A percentile compares a stretch with the other conserved stretches of the same genome.
Evolutionary conservation across 257 asterid genomes (phyloP).

Genomic region (Agastache rugosa): DNA sequence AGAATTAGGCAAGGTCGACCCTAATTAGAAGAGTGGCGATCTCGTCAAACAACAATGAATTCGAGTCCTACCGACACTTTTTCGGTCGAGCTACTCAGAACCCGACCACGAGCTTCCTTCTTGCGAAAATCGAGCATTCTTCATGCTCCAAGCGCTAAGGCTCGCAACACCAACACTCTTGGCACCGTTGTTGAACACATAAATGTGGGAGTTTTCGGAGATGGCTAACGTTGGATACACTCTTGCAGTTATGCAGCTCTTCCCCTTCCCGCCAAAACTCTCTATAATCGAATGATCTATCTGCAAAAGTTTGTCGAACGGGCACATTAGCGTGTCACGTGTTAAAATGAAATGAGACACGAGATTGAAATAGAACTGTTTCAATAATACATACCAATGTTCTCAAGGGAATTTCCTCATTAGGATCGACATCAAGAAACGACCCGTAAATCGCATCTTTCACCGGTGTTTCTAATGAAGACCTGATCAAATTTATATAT

Average conservation of each 20-base stretch:
- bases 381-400: conserved; percentile 40
- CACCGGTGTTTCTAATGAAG: conserved; percentile 43
- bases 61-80: not conserved
- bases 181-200: conserved; percentile 46
- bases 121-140: conserved; percentile 40
- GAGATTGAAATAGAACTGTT: not conserved
- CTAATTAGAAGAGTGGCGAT: not conserved
- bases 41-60: not conserved
- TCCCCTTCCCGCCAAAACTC: conserved; percentile 54
- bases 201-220: conserved; percentile 39
- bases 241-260: conserved; percentile 47
- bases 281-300: conserved; percentile 48
- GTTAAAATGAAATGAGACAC: not conserved
- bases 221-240: conserved; percentile 48
- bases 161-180: conserved; percentile 36
- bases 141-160: conserved; percentile 51
- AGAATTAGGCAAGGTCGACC: not conserved
- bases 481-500: conserved; percentile 36
- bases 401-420: conserved; percentile 48
- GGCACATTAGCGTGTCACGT: not conserved
- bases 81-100: not conserved
- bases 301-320: conserved; percentile 27
- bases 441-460: conserved; percentile 50
- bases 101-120: not conserved
- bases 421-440: conserved; percentile 55